Evolutionary conservation across 73 alveolate species (phyloP), one percentile per base, ranked within the genome.

Genomic region (Paramecium caudatum): DNA sequence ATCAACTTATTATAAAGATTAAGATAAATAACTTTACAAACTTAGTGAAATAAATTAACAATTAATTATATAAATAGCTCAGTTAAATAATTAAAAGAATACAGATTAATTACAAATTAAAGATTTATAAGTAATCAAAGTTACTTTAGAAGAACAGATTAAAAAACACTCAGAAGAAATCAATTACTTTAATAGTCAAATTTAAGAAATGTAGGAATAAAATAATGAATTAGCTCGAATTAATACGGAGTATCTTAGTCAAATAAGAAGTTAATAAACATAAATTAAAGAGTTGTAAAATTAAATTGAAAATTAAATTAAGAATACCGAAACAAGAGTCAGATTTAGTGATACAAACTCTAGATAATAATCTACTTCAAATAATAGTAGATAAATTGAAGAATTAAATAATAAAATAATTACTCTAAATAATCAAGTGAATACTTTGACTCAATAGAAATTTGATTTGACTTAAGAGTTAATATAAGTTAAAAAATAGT

Each of bases 21-120:
- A 55, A 55, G 80, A 55, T 55, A 55, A 55, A 55, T 55, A 55
- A 43, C 23, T 55, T 1, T 55, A 55, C 30, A 55, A 10, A 8
- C 30, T 55, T 1, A 55, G 80, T 55, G 80, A 55, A 55, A 19
- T 55, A 10, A 55, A 55, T 55, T 55, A 55, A 21, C n/a, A 55
- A 55, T 55, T 55, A 21, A 19, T 55, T 10, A 55, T 43, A 27
- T 55, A 55, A 23, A 55, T 55, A 55, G 30, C 80, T 12, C 4
- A 55, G n/a, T 21, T 55, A 21, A 55, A 55, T 55, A 55, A 55
- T 55, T 55, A 55, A 5, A 55, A 23, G 80, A 55, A 21, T 55
- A 55, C 80, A 55, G 80, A 55, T 55, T 27, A 55, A 55, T 55
- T 55, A 10, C 9, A 55, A 23, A 55, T 55, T 0, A 55, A 55